These are phyloP conservation scores for Fusarium subtropicale DNA, from an alignment of 2,329 filamentous ascomycete species.

Conservation along the genomic window DNA sequence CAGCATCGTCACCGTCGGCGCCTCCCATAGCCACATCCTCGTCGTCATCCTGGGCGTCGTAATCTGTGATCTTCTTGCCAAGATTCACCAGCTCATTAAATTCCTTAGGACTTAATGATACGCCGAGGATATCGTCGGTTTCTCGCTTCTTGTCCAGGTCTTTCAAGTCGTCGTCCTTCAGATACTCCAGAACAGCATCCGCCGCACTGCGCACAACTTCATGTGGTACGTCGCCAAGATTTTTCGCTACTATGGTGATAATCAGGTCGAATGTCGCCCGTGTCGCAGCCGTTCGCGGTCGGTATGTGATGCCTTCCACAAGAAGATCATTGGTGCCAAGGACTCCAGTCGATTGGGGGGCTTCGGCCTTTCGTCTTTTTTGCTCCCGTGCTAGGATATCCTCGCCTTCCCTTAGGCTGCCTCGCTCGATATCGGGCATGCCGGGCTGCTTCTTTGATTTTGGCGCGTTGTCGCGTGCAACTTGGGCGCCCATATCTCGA, in stretches of 20 bases:
- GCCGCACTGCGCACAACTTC: slow-evolving; percentile 94
- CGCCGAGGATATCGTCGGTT: slow-evolving; percentile 92
- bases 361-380: slow-evolving; percentile 84
- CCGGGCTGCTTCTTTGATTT: slow-evolving; percentile 81
- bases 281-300: slow-evolving; percentile 90
- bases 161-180: slow-evolving; percentile 96
- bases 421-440: slow-evolving; percentile 77
- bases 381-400: slow-evolving; percentile 87
- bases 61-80: slow-evolving; percentile 99
- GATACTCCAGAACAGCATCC: slow-evolving; percentile 87
- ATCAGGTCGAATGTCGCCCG: slow-evolving; percentile 95
- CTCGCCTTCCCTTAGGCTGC: slow-evolving; percentile 80
- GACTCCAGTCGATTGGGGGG: slow-evolving; percentile 76
- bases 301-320: slow-evolving; percentile 91
- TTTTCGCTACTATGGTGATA: slow-evolving; percentile 86
- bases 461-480: slow-evolving; percentile 81
- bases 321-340: slow-evolving; percentile 85
- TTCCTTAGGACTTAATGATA: slow-evolving; percentile 83
- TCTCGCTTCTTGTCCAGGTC: slow-evolving; percentile 99
- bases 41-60: slow-evolving; percentile 95
- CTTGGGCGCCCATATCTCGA: slow-evolving; percentile 90
- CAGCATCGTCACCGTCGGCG: slow-evolving; percentile 72
- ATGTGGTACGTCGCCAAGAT: slow-evolving; percentile 91
- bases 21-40: slow-evolving; percentile 82
- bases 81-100: slow-evolving; percentile 98